Percentiles rank a stretch among this genome's conserved stretches.
Evolutionary conservation across 352 stramenopile species (phyloP).

Genomic region (Phytophthora aleatoria): DNA sequence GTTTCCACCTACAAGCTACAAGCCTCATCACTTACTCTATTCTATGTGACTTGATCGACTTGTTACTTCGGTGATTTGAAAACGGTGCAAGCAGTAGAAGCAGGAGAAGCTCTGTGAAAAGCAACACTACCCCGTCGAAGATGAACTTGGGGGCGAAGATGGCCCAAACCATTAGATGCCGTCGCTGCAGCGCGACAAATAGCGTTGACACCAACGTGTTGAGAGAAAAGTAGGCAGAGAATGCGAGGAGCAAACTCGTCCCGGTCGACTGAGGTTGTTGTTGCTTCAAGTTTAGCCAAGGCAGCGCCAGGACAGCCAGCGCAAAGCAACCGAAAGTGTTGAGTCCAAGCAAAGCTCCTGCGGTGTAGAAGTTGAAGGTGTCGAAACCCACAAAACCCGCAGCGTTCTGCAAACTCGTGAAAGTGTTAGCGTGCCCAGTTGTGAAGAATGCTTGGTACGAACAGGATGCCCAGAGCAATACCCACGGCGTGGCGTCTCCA

Average conservation of each 20-base stretch:
- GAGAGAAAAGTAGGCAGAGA: slow-evolving; percentile 59
- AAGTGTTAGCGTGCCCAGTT: slow-evolving; percentile 89
- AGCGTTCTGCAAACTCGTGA: slow-evolving; percentile 91
- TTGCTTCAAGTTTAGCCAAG: slow-evolving; percentile 31
- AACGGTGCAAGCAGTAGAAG: slow-evolving; percentile 44
- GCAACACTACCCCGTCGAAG: slow-evolving; percentile 75
- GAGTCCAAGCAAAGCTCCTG: slow-evolving; percentile 76
- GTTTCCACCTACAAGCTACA: neutral
- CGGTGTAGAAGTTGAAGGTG: slow-evolving; percentile 80
- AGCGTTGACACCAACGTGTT: slow-evolving; percentile 73
- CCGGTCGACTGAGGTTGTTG: neutral
- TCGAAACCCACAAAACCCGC: slow-evolving; percentile 90
- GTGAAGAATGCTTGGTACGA: slow-evolving; percentile 84
- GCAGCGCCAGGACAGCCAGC: slow-evolving; percentile 46
- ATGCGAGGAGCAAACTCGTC: slow-evolving; percentile 19
- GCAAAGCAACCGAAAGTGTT: slow-evolving; percentile 89
- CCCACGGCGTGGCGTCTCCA: slow-evolving; percentile 38
- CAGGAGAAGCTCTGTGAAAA: slow-evolving; percentile 55
- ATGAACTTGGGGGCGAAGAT: slow-evolving; percentile 93
- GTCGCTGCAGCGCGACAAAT: slow-evolving; percentile 85
- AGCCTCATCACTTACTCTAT: slow-evolving; percentile 16
- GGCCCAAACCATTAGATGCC: slow-evolving; percentile 93
- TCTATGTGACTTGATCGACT: slow-evolving; percentile 15
- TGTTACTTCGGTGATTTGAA: neutral
- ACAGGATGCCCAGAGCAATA: slow-evolving; percentile 62